Evolutionary conservation across 352 stramenopile species (phyloP).

Genomic region (Phytopythium boreale): DNA sequence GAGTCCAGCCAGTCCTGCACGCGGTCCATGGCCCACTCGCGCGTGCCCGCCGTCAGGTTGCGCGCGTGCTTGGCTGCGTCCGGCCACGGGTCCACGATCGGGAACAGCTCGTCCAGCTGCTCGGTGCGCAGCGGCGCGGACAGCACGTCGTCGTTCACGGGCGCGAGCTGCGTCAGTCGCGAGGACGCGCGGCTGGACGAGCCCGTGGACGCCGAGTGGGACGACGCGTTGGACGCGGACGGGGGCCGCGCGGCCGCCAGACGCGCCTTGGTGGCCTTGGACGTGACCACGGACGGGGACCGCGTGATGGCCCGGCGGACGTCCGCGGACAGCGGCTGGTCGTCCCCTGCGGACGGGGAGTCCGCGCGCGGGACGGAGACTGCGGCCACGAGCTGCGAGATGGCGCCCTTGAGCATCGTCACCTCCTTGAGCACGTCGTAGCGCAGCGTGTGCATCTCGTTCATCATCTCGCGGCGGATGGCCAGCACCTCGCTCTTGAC

Average conservation of each 20-base stretch:
- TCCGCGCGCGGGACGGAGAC: slow-evolving; percentile 13
- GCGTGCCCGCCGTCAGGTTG: slow-evolving; percentile 39
- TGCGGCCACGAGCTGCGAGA: slow-evolving; percentile 48
- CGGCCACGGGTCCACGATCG: slow-evolving; percentile 58
- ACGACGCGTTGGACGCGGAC: slow-evolving; percentile 4
- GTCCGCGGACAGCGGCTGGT: slow-evolving; percentile 26
- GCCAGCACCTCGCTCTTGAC: slow-evolving; percentile 65
- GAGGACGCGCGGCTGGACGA: slow-evolving; percentile 19
- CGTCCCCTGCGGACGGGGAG: slow-evolving; percentile 7
- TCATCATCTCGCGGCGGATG: slow-evolving; percentile 80
- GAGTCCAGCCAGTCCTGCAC: slow-evolving; percentile 78
- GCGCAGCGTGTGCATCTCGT: slow-evolving; percentile 75
- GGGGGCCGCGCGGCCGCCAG: slow-evolving; percentile 40
- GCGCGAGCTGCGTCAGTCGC: slow-evolving; percentile 58
- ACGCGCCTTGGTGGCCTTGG: slow-evolving; percentile 41
- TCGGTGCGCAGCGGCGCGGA: slow-evolving; percentile 59
- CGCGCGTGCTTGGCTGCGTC: slow-evolving; percentile 45
- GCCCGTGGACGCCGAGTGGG: slow-evolving; percentile 5
- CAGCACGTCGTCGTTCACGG: slow-evolving; percentile 63
- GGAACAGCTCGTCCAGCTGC: slow-evolving; percentile 84
- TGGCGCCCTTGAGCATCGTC: slow-evolving; percentile 73
- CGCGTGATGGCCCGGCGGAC: slow-evolving; percentile 45
- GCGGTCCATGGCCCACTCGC: slow-evolving; percentile 63
- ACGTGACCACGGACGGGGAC: slow-evolving; percentile 45
- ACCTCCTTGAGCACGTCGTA: slow-evolving; percentile 88